Percentiles rank a stretch among this genome's conserved stretches.
phyloP scores from a whole-genome alignment of 1,284 basidiomycete genomes.

The Kalmanozyma brasiliensis region DNA sequence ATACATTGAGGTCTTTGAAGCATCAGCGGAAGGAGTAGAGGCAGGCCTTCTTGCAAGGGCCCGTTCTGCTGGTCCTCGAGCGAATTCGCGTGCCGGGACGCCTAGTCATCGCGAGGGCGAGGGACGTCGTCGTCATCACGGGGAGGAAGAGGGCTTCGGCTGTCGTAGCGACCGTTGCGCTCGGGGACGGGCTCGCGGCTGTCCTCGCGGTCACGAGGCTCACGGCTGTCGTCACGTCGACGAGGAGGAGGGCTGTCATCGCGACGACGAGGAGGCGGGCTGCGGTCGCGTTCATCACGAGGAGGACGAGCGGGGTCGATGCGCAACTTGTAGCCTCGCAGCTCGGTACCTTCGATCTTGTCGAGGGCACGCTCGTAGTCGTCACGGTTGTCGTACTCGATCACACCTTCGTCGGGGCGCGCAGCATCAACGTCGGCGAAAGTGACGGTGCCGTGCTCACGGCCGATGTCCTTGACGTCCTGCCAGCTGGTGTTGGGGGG shows the following conservation, averaged over 20 bases:
- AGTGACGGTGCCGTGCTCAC: constrained; percentile 77
- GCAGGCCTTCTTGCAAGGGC: background rate
- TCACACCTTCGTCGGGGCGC: constrained; percentile 64
- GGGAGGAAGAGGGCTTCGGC: constrained; percentile 52
- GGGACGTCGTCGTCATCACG: constrained; percentile 54
- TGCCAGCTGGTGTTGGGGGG: constrained; percentile 95
- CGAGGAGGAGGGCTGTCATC: constrained; percentile 49
- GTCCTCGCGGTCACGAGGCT: constrained; percentile 41
- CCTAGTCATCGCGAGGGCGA: constrained; percentile 40
- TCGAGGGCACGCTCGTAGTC: constrained; percentile 65
- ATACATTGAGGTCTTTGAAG: constrained; percentile 14
- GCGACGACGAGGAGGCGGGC: constrained; percentile 48
- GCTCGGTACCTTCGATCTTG: constrained; percentile 65
- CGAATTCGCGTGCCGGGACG: background rate
- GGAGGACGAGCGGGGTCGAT: constrained; percentile 58
- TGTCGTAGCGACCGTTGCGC: constrained; percentile 51
- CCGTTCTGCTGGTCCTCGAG: too few species aligned
- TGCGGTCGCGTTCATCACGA: constrained; percentile 56
- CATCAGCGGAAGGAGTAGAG: background rate
- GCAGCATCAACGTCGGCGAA: constrained; percentile 64
- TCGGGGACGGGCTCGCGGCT: constrained; percentile 52
- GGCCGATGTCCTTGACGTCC: constrained; percentile 96
- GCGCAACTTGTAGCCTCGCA: constrained; percentile 64
- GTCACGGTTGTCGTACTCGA: constrained; percentile 66
- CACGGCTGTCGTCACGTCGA: constrained; percentile 40